A percentile compares a stretch with the other conserved stretches of the same genome.
Evolutionary conservation across 2,329 filamentous ascomycete genomes (phyloP).

Genomic region (Claviceps sp.): DNA sequence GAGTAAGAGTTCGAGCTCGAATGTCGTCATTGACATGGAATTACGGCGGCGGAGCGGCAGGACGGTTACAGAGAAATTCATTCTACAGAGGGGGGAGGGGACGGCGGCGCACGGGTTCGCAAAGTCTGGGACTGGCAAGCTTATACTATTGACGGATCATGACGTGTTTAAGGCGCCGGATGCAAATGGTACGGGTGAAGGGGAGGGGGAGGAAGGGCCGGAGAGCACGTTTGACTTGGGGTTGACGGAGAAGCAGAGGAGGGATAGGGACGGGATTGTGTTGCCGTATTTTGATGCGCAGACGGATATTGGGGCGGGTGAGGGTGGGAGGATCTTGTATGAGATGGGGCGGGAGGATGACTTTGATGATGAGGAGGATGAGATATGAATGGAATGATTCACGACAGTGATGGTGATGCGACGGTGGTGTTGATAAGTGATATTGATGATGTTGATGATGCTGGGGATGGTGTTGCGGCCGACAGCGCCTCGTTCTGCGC

Average conservation of each 20-base stretch:
- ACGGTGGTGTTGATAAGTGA: not conserved
- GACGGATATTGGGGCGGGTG: slow-evolving; percentile 61
- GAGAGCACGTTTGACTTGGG: slow-evolving; percentile 75
- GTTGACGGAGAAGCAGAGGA: slow-evolving; percentile 79
- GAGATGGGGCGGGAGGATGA: slow-evolving; percentile 96
- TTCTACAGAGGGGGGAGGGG: slow-evolving; percentile 23
- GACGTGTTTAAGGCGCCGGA: slow-evolving; percentile 45
- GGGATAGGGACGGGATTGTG: slow-evolving; percentile 77
- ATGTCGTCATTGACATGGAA: slow-evolving; percentile 74
- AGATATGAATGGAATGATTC: slow-evolving; percentile 50
- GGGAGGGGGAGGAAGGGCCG: slow-evolving; percentile 40
- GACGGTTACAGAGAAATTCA: slow-evolving; percentile 56
- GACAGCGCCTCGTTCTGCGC: not conserved
- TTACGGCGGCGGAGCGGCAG: slow-evolving; percentile 72
- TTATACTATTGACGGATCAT: slow-evolving; percentile 63
- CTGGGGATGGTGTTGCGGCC: not conserved
- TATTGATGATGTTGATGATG: not conserved
- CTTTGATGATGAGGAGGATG: slow-evolving; percentile 92
- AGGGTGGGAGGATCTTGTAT: slow-evolving; percentile 87
- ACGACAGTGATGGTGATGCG: not conserved
- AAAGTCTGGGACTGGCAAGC: slow-evolving; percentile 17
- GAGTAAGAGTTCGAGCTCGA: slow-evolving; percentile 22
- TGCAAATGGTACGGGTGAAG: slow-evolving; percentile 21
- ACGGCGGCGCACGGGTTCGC: slow-evolving; percentile 7
- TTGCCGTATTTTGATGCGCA: slow-evolving; percentile 96